These are phyloP conservation scores for Monocercomonoides exilis DNA, from an alignment of 78 protist species.

Conservation along the genomic window DNA sequence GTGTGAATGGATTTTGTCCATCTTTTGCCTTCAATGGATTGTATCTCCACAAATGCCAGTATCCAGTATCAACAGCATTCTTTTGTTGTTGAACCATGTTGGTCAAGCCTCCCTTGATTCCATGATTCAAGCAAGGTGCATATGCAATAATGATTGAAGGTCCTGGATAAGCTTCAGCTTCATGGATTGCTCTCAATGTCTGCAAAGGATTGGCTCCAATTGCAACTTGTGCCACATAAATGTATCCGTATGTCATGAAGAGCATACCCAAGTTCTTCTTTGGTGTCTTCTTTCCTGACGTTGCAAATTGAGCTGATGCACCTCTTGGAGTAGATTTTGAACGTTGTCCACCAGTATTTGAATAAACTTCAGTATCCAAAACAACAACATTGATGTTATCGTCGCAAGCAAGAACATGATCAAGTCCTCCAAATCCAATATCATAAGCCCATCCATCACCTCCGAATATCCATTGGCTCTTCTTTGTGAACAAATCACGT, in stretches of 20 bases:
- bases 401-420: constrained; percentile 64
- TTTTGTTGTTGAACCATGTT: neutral
- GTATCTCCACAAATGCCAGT: constrained; percentile 66
- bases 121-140: constrained; percentile 50
- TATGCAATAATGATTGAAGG: constrained; percentile 53
- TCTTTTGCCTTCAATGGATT: constrained; percentile 35
- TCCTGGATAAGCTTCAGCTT: constrained; percentile 41
- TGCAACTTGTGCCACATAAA: constrained; percentile 68
- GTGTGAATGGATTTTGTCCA: constrained; percentile 51
- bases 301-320: constrained; percentile 47
- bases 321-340: constrained; percentile 46
- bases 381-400: constrained; percentile 63
- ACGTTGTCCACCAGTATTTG: constrained; percentile 56
- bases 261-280: constrained; percentile 65
- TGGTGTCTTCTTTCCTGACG: constrained; percentile 32
- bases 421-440: constrained; percentile 59
- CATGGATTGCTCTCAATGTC: neutral
- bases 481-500: constrained; percentile 23
- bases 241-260: constrained; percentile 64
- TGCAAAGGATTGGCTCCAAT: constrained; percentile 23
- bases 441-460: constrained; percentile 79
- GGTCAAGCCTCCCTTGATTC: constrained; percentile 11
- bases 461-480: constrained; percentile 53
- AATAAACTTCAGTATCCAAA: constrained; percentile 61
- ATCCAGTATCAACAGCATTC: constrained; percentile 52